phyloP scores from a whole-genome alignment of 805 yeast species.

The Saccharomycopsis malanga region DNA sequence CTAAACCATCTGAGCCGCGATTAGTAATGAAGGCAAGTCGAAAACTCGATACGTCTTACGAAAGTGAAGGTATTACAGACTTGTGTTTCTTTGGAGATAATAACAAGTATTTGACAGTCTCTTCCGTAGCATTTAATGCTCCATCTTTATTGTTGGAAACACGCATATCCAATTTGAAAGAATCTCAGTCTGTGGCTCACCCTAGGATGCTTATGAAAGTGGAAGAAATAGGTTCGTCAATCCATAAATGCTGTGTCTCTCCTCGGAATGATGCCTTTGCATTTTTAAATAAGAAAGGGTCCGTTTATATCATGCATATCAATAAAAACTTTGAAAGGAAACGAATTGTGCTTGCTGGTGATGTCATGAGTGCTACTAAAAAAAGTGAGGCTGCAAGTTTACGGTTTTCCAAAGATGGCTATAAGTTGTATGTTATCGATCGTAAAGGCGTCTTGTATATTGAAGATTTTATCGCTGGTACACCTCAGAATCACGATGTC shows the following conservation, averaged over 20 bases:
- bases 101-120: constrained; percentile 44
- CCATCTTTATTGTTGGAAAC: constrained; percentile 66
- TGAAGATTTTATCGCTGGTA: constrained; percentile 83
- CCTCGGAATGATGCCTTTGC: constrained; percentile 87
- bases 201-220: constrained; percentile 56
- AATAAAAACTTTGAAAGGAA: constrained; percentile 41
- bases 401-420: constrained; percentile 74
- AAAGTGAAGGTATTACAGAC: constrained; percentile 86
- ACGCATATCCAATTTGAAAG: constrained; percentile 40
- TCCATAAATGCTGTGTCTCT: constrained; percentile 67
- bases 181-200: constrained; percentile 36
- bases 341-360: constrained; percentile 61
- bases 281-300: constrained; percentile 71
- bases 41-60: constrained; percentile 56
- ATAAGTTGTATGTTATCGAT: constrained; percentile 67
- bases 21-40: constrained; percentile 63
- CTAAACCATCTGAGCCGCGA: constrained; percentile 56
- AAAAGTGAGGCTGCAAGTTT: constrained; percentile 73
- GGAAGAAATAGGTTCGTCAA: constrained; percentile 74
- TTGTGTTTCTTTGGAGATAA: constrained; percentile 65
- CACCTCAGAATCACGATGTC: constrained; percentile 62
- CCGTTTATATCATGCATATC: constrained; percentile 53
- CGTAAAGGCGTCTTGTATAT: constrained; percentile 73
- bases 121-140: constrained; percentile 56
- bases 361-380: constrained; percentile 68